These are phyloP conservation scores for Syzygium jambos DNA, from an alignment of 345 rosid species.

Conservation along the genomic window DNA sequence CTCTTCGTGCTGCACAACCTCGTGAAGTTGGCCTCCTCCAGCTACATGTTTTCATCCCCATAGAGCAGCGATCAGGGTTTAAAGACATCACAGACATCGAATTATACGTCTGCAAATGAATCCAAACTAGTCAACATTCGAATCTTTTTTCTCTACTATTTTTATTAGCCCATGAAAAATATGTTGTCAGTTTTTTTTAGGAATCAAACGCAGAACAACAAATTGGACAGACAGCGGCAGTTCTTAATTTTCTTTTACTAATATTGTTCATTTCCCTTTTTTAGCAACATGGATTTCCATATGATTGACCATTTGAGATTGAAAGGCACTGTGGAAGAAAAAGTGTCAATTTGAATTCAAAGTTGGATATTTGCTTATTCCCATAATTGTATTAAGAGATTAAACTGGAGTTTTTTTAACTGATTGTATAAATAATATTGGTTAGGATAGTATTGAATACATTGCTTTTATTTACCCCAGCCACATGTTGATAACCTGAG, in stretches of 20 bases:
- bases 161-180: neutral
- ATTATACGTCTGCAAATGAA: neutral
- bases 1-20: conserved; percentile 18
- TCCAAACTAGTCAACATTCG: neutral
- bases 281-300: neutral
- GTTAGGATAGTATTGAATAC: neutral
- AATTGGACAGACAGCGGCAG: neutral
- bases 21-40: conserved; percentile 12
- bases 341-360: neutral
- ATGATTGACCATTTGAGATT: neutral
- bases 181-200: neutral
- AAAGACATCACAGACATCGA: neutral
- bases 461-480: neutral
- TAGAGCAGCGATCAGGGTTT: neutral
- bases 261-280: neutral
- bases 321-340: neutral
- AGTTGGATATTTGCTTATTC: neutral
- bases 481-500: neutral
- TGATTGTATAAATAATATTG: neutral
- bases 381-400: neutral
- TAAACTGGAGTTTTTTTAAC: neutral
- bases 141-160: neutral
- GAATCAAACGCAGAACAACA: neutral
- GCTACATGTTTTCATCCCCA: conserved; percentile 1
- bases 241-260: neutral